Evolutionary conservation across 2,329 filamentous ascomycete species (phyloP).

Genomic region (Botrytis porri): DNA sequence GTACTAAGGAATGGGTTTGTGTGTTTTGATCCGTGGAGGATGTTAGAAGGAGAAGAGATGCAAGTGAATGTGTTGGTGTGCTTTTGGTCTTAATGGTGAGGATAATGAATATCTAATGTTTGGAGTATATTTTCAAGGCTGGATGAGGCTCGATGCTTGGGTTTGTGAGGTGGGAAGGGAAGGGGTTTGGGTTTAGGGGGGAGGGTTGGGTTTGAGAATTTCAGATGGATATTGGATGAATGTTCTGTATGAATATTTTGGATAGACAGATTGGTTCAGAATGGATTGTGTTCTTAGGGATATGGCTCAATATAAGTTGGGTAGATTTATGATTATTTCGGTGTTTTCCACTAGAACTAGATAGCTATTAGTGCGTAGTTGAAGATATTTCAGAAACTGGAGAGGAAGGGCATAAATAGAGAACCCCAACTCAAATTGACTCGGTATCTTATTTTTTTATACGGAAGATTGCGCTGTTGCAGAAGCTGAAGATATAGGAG

Average conservation of each 20-base stretch:
- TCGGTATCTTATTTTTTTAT: background rate
- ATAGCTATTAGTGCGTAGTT: background rate
- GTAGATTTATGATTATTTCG: background rate
- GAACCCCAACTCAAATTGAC: background rate
- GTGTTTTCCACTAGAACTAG: background rate
- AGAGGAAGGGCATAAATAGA: background rate
- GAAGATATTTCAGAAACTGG: fast-evolving
- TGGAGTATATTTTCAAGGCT: background rate
- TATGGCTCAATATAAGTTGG: background rate
- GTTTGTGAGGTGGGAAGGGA: background rate
- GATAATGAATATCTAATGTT: background rate
- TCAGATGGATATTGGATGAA: background rate
- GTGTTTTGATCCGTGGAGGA: background rate
- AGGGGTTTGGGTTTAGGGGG: background rate
- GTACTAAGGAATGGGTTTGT: background rate
- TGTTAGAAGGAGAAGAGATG: background rate
- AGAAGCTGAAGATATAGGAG: background rate
- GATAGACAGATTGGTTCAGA: background rate
- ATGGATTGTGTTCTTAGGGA: background rate
- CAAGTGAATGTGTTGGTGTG: background rate
- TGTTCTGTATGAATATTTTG: background rate
- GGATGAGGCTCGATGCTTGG: background rate
- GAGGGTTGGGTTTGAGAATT: background rate
- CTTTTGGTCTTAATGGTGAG: background rate
- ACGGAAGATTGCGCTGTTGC: background rate